A percentile compares a stretch with the other conserved stretches of the same genome.
Evolutionary conservation across 495 filamentous ascomycete species (phyloP).

Genomic region (Podospora pseudopauciseta): DNA sequence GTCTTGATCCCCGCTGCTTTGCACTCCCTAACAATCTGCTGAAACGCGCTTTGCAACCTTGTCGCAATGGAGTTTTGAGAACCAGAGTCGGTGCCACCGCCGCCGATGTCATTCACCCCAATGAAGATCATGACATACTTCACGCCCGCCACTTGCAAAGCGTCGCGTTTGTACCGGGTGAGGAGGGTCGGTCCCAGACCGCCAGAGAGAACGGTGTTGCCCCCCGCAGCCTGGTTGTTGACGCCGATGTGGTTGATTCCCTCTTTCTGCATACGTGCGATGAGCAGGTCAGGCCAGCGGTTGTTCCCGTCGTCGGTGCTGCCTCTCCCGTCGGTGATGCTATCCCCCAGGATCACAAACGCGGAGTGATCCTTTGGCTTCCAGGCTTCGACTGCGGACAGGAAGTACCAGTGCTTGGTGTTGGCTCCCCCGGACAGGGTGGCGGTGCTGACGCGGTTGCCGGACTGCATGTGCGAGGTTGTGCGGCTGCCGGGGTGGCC

Average conservation of each 20-base stretch:
- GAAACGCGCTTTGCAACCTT: conserved; percentile 53
- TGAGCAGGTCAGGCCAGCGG: conserved; percentile 65
- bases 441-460: conserved; percentile 49
- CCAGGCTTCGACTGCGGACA: conserved; percentile 59
- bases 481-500: conserved; percentile 67
- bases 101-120: conserved; percentile 69
- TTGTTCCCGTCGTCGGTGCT: conserved; percentile 63
- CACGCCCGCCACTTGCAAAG: conserved; percentile 49
- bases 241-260: conserved; percentile 51
- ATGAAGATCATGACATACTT: conserved; percentile 66
- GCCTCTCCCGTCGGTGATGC: conserved; percentile 68
- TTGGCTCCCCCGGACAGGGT: conserved; percentile 45
- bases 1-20: conserved; percentile 54
- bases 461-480: conserved; percentile 53
- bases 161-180: conserved; percentile 61
- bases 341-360: conserved; percentile 66
- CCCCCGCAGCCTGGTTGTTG: conserved; percentile 70
- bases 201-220: conserved; percentile 62
- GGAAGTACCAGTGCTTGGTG: conserved; percentile 56
- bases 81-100: conserved; percentile 41
- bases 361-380: conserved; percentile 40
- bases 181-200: conserved; percentile 61
- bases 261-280: conserved; percentile 51
- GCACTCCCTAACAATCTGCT: conserved; percentile 55
- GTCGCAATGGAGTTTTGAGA: conserved; percentile 51